Conservation (phyloP, 169 alveolate species). For the Plasmodium gallinaceum region DNA sequence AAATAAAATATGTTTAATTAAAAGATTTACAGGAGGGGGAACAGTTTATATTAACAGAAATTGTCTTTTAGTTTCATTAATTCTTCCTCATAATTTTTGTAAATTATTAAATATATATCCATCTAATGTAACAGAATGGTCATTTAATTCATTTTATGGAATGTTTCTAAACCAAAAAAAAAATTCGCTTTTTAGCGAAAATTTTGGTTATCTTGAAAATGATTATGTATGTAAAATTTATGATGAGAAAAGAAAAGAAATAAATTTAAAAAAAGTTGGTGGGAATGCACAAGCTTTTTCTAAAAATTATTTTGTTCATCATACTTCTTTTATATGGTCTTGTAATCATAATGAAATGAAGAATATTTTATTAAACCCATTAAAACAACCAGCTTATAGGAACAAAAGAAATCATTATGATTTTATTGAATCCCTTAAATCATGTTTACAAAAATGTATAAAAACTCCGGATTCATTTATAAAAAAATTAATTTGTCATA, state of each 20-base stretch:
- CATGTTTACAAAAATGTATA: constrained; percentile 29
- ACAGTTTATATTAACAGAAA: constrained; percentile 82
- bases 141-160: constrained; percentile 18
- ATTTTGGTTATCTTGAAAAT: constrained; percentile 16
- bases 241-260: constrained; percentile 3
- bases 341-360: constrained; percentile 78
- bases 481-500: constrained; percentile 7
- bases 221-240: constrained; percentile 13
- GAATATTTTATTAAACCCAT: constrained; percentile 78
- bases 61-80: constrained; percentile 77
- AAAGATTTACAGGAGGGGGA: constrained; percentile 87
- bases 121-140: constrained; percentile 56
- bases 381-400: constrained; percentile 81
- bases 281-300: constrained; percentile 87
- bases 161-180: not conserved
- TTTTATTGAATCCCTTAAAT: constrained; percentile 61
- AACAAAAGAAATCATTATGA: constrained; percentile 78
- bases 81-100: constrained; percentile 78
- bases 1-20: constrained; percentile 72
- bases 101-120: constrained; percentile 35
- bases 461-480: constrained; percentile 22
- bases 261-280: constrained; percentile 79
- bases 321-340: constrained; percentile 84
- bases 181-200: constrained; percentile 13
- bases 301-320: constrained; percentile 83